Evolutionary conservation across 2,329 filamentous ascomycete genomes (phyloP).

Genomic region (Microdochium trichocladiopsis): DNA sequence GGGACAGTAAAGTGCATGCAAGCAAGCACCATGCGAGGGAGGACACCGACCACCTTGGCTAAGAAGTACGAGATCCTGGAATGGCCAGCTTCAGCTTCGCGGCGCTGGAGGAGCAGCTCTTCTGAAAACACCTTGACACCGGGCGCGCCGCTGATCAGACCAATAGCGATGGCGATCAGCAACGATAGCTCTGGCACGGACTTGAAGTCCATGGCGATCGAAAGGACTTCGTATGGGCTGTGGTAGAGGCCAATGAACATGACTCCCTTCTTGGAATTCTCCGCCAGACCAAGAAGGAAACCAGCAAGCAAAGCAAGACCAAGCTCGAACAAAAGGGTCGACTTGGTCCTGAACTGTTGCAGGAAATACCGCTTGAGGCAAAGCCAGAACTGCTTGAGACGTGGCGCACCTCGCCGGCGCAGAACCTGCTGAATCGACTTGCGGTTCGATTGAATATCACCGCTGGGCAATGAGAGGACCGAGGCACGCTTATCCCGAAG

Average conservation of each 20-base stretch:
- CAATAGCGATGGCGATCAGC: constrained; percentile 45
- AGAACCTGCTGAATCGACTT: constrained; percentile 34
- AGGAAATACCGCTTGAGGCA: constrained; percentile 44
- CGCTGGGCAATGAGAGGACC: constrained; percentile 16
- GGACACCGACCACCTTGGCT: constrained; percentile 43
- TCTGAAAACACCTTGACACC: constrained; percentile 51
- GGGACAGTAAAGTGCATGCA: constrained; percentile 48
- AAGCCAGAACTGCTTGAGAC: constrained; percentile 41
- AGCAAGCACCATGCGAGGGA: constrained; percentile 42
- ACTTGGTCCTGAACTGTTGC: constrained; percentile 47
- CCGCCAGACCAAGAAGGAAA: constrained; percentile 45
- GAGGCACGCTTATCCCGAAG: constrained; percentile 7
- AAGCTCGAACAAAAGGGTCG: constrained; percentile 47
- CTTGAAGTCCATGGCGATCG: constrained; percentile 39
- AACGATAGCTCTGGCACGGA: constrained; percentile 46
- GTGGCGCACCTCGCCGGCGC: constrained; percentile 40
- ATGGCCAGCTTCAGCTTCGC: constrained; percentile 50
- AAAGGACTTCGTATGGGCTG: constrained; percentile 41
- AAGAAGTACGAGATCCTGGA: constrained; percentile 48
- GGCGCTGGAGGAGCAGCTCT: constrained; percentile 44
- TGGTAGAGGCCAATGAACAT: constrained; percentile 47
- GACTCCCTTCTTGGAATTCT: constrained; percentile 39
- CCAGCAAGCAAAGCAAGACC: constrained; percentile 44
- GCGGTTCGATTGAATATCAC: constrained; percentile 20
- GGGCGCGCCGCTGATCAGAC: constrained; percentile 44